These are phyloP conservation scores for Deinandra increscens DNA, from an alignment of 129 eudicot species.

Conservation along the genomic window DNA sequence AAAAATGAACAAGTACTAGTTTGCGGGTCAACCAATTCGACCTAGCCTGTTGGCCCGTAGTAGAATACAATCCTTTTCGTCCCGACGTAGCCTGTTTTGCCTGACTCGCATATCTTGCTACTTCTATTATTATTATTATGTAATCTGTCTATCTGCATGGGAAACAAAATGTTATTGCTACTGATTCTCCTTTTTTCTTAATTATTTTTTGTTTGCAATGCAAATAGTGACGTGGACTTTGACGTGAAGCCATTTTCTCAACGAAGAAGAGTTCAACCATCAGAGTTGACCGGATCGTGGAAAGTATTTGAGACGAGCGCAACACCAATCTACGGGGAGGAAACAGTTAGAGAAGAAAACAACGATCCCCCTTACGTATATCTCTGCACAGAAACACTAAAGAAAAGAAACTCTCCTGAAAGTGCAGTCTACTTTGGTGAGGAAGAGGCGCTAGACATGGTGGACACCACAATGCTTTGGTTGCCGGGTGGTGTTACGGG, in stretches of 20 bases:
- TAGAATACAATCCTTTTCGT: not conserved
- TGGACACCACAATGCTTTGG: conserved; percentile 79
- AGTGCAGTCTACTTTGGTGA: conserved; percentile 70
- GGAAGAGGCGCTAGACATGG: conserved; percentile 87
- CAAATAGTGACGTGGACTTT: conserved; percentile 61
- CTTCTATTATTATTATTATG: too few species aligned
- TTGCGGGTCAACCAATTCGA: not conserved
- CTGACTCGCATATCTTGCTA: not conserved
- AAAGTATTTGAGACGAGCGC: conserved; percentile 95
- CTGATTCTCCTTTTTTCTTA: not conserved
- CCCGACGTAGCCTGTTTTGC: not conserved
- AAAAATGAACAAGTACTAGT: not conserved
- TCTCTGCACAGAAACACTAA: conserved; percentile 79
- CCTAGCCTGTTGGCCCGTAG: not conserved
- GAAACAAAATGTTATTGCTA: too few species aligned
- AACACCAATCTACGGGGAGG: conserved; percentile 75
- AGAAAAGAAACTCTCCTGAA: conserved; percentile 82
- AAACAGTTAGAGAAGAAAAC: conserved; percentile 35
- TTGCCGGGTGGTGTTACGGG: conserved; percentile 93
- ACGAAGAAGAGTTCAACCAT: conserved; percentile 73
- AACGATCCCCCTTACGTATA: conserved; percentile 69
- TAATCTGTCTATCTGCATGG: not conserved
- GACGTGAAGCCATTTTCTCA: conserved; percentile 87
- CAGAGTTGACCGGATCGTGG: conserved; percentile 76
- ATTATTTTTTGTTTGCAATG: not conserved